Base-by-base conservation (phyloP, 169 alveolate species). In the Plasmodium vivax region DNA sequence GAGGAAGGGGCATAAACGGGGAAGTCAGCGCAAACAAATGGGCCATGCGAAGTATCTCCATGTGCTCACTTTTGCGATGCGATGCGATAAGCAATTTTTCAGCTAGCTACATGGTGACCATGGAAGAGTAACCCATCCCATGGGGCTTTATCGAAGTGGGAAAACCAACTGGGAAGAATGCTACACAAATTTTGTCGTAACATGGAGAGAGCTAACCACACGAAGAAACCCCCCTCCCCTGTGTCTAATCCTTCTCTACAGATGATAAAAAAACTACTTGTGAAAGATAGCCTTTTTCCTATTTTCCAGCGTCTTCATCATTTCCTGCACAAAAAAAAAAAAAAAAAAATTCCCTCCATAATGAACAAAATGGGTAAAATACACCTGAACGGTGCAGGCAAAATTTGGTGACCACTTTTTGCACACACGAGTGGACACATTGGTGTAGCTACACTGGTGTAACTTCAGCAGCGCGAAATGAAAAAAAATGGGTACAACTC, bases 291-390 rank as follows among this genome's bases (percentile, higher is more conserved):
- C 83, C 73, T 88, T 88, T 58, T 88, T 81, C 71, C 88, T 75
- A 30, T 88, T 88, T 80, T 88, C 81, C 4, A 88, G 82, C 43
- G 81, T 88, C 71, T 88, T 79, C 82, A 88, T 79, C 54, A 88
- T 54, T 88, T 88, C 94, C 94, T 88, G 88, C 54, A 80, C 62
- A 51, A 19, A 47, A 19, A 56, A 77, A 75, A 83, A 83, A 62
- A 83, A 41, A 71, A n/a, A 83, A 77, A 87, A 87, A 30, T 47
- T 8, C 7, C 77, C 77, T 3, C n/a, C 30, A 43, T 19, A 47
- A 34, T 47, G 73, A 8, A 19, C 51, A 81, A 56, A 1, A 83
- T 56, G 45, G 23, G 45, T 43, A 58, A 32, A 56, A 34, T 36
- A 1, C 36, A 56, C 16, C 23, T 34, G 38, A 56, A 41, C 41